phyloP scores from a whole-genome alignment of 1,284 basidiomycete genomes.

The Peniophora sp. region DNA sequence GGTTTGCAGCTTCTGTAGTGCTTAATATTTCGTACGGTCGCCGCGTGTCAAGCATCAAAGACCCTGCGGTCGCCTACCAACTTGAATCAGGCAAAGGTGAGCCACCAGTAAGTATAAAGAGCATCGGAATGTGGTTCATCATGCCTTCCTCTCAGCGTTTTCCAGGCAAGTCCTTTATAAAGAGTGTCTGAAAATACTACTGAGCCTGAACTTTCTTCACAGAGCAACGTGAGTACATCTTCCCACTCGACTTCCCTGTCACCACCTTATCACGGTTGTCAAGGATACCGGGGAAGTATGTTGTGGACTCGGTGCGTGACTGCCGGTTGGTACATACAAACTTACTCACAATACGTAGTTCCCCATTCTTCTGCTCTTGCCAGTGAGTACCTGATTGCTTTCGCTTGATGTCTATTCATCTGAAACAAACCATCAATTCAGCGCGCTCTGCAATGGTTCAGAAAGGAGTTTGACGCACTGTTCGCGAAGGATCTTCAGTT shows the following conservation, averaged over 20 bases:
- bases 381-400: too few species aligned
- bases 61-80: neutral
- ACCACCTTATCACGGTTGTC: too few species aligned
- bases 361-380: neutral
- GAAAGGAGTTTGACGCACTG: neutral
- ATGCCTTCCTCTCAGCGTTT: too few species aligned
- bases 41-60: neutral
- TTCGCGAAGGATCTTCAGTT: neutral
- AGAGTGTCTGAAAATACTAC: too few species aligned
- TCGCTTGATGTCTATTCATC: too few species aligned
- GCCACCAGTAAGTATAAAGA: too few species aligned
- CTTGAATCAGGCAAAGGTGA: neutral
- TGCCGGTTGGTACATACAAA: neutral
- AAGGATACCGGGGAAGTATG: neutral
- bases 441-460: neutral
- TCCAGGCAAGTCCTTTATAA: too few species aligned
- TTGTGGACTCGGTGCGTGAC: neutral
- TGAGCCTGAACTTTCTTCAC: too few species aligned
- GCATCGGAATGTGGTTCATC: too few species aligned
- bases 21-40: neutral
- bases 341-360: neutral
- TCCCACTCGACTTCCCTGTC: too few species aligned
- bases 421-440: too few species aligned
- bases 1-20: neutral
- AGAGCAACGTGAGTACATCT: too few species aligned